Conservation (phyloP, 768 basidiomycete genomes). For the Phaffia tasmanica region DNA sequence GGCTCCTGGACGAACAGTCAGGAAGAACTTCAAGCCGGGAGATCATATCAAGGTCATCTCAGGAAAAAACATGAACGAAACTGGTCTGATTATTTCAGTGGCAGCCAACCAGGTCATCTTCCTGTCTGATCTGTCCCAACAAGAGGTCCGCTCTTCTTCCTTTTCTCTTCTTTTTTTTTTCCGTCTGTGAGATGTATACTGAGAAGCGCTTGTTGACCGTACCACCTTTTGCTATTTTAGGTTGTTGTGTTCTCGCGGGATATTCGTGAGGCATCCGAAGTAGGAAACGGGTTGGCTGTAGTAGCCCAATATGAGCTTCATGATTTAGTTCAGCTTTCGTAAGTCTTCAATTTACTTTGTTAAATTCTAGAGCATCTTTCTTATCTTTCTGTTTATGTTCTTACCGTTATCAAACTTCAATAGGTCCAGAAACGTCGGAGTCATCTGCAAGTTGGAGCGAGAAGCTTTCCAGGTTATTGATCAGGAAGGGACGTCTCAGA, state of each 20-base stretch:
- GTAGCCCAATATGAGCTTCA: slow-evolving; percentile 92
- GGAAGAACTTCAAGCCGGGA: slow-evolving; percentile 91
- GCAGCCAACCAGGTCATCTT: slow-evolving; percentile 79
- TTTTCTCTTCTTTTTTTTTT: not conserved
- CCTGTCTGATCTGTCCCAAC: slow-evolving; percentile 92
- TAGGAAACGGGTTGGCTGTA: slow-evolving; percentile 78
- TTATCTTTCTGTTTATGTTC: not conserved
- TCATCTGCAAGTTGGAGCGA: slow-evolving; percentile 93
- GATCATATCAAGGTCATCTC: slow-evolving; percentile 98
- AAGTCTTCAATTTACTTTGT: slow-evolving; percentile 36
- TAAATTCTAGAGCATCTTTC: not conserved
- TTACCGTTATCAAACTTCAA: slow-evolving; percentile 50
- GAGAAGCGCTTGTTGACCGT: not conserved
- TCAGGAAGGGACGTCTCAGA: slow-evolving; percentile 77
- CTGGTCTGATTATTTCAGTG: slow-evolving; percentile 87
- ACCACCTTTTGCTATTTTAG: slow-evolving; percentile 40
- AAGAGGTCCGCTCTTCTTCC: slow-evolving; percentile 53
- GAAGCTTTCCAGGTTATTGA: slow-evolving; percentile 93
- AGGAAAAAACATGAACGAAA: slow-evolving; percentile 87
- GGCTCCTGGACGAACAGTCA: slow-evolving; percentile 64
- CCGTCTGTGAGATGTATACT: not conserved
- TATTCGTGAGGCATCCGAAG: slow-evolving; percentile 90
- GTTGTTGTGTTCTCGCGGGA: slow-evolving; percentile 97
- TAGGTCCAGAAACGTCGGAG: slow-evolving; percentile 91
- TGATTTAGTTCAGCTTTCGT: slow-evolving; percentile 95